A percentile compares a stretch with the other conserved stretches of the same genome.
Evolutionary conservation across 176 grass and related monocot genomes (phyloP).

Genomic region (Musa schizocarpa): DNA sequence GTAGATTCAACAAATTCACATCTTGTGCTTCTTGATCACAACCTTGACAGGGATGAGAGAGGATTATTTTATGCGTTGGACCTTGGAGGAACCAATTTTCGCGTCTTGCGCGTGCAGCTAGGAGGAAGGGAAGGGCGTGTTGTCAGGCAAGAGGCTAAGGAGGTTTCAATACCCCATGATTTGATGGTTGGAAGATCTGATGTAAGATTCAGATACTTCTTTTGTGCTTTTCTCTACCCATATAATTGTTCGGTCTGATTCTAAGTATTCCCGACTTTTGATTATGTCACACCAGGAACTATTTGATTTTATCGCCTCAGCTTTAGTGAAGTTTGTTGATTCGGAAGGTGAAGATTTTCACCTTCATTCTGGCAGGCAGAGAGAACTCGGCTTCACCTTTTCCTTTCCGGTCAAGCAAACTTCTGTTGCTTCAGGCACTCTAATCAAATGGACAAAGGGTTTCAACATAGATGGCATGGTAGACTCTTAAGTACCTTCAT

Average conservation of each 20-base stretch:
- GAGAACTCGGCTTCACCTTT: conserved; percentile 22
- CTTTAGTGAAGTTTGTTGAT: conserved; percentile 9
- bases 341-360: conserved; percentile 16
- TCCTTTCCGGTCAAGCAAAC: conserved; percentile 18
- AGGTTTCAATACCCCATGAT: conserved; percentile 10
- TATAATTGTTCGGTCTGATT: neutral
- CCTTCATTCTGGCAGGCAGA: neutral
- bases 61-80: conserved; percentile 22
- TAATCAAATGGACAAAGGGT: conserved; percentile 21
- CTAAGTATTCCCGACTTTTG: neutral
- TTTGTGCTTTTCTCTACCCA: too few relatives aligned
- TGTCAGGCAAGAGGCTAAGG: conserved; percentile 8
- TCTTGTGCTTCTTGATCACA: neutral
- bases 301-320: conserved; percentile 19
- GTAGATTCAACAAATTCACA: neutral
- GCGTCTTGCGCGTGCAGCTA: conserved; percentile 14
- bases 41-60: conserved; percentile 8
- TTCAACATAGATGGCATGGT: conserved; percentile 13
- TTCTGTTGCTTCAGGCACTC: conserved; percentile 5
- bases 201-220: neutral
- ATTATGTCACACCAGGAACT: neutral
- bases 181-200: conserved; percentile 13
- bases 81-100: conserved; percentile 22
- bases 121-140: conserved; percentile 16
- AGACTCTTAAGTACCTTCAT: neutral